Percentiles rank a stretch among this genome's conserved stretches.
Evolutionary conservation across 164 flowering plant genomes (phyloP).

Genomic region (Santalum album): DNA sequence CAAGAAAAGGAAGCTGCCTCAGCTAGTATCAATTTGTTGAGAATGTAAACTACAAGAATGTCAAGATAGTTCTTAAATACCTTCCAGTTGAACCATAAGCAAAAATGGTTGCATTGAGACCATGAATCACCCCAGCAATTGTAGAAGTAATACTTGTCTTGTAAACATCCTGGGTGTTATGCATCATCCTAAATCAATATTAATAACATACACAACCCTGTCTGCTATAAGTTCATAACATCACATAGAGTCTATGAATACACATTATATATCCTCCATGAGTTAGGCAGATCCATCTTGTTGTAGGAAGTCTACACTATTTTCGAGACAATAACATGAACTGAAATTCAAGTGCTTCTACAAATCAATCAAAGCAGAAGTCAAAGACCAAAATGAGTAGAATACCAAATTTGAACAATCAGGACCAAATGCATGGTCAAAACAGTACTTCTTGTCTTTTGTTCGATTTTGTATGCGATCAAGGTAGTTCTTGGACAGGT

Average conservation of each 20-base stretch:
- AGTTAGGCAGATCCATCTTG: neutral
- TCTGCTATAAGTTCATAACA: no score
- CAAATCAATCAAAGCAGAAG: no score
- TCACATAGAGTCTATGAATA: neutral
- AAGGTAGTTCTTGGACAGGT: constrained; percentile 73
- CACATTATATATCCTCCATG: neutral
- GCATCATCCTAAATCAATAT: neutral
- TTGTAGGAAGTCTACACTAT: no score
- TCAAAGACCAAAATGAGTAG: neutral
- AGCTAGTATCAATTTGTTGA: no score
- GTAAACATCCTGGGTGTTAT: constrained; percentile 66
- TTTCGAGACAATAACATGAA: no score
- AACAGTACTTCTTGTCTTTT: constrained; percentile 60
- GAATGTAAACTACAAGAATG: neutral
- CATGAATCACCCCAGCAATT: constrained; percentile 80
- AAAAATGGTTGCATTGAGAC: constrained; percentile 87
- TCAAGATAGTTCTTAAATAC: constrained; percentile 22
- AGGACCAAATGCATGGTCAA: constrained; percentile 80
- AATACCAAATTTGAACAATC: constrained; percentile 55
- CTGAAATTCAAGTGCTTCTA: no score
- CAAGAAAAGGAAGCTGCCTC: no score
- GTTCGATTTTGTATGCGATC: constrained; percentile 75
- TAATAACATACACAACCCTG: no score
- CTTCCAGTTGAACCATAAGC: constrained; percentile 98
- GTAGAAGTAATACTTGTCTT: constrained; percentile 50